Conservation (phyloP, 2,329 filamentous ascomycete species). For the Scedosporium minutisporum region DNA sequence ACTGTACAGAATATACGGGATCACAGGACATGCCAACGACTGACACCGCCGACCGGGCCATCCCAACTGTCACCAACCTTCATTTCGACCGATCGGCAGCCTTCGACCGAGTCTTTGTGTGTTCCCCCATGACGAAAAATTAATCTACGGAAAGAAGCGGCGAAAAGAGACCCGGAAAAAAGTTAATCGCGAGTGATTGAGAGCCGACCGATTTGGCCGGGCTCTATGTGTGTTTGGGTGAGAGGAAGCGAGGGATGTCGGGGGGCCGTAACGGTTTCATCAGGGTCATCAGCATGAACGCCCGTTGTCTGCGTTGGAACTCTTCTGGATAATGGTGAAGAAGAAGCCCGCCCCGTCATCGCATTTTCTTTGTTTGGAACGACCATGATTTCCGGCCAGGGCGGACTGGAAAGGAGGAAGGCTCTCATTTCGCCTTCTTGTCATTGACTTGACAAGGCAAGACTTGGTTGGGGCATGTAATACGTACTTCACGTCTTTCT, state of each 20-base stretch:
- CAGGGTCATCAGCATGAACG: neutral
- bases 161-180: neutral
- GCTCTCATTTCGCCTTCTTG: neutral
- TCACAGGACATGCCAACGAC: neutral
- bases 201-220: neutral
- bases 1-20: neutral
- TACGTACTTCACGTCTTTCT: conserved; percentile 8
- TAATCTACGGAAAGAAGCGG: neutral
- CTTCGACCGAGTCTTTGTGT: neutral
- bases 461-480: conserved; percentile 4
- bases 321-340: neutral
- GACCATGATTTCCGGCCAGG: neutral
- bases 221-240: neutral
- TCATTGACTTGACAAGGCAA: neutral
- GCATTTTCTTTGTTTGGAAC: neutral
- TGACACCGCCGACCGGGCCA: neutral
- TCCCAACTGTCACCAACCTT: neutral
- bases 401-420: neutral
- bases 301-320: neutral
- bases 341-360: neutral
- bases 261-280: neutral
- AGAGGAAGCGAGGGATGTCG: neutral
- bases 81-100: neutral
- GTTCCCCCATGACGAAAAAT: neutral
- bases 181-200: neutral